These are phyloP conservation scores for Letharia columbiana DNA, from an alignment of 495 filamentous ascomycete species.

Conservation along the genomic window DNA sequence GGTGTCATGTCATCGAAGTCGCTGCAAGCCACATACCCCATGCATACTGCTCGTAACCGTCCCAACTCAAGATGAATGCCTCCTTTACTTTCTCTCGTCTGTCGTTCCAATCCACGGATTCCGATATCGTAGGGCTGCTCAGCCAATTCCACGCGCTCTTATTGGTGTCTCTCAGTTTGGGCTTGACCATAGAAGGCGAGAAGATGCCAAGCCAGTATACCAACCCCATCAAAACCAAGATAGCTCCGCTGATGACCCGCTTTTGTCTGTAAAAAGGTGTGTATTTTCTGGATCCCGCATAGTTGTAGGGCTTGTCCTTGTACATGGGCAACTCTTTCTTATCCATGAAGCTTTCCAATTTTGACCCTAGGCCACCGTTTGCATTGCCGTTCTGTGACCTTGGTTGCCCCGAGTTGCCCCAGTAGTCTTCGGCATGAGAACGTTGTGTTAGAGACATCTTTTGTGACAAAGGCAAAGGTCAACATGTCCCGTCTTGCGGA, in stretches of 20 bases:
- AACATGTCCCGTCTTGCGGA: background rate
- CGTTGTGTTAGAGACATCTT: slow-evolving; percentile 16
- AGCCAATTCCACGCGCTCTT: slow-evolving; percentile 22
- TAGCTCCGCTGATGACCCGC: slow-evolving; percentile 41
- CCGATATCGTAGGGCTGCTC: slow-evolving; percentile 27
- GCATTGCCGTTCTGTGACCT: slow-evolving; percentile 27
- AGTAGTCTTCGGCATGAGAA: slow-evolving; percentile 14
- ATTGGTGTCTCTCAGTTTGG: slow-evolving; percentile 20
- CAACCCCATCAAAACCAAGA: slow-evolving; percentile 42
- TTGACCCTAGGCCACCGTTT: slow-evolving; percentile 33
- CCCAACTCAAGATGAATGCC: slow-evolving; percentile 82
- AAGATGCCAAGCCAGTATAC: slow-evolving; percentile 55
- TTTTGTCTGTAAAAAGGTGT: slow-evolving; percentile 37
- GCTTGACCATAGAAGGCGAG: slow-evolving; percentile 24
- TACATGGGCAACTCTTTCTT: slow-evolving; percentile 76
- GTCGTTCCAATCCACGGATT: slow-evolving; percentile 57
- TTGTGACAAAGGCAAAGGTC: background rate
- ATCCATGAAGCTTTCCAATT: slow-evolving; percentile 46
- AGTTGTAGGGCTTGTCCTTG: slow-evolving; percentile 92
- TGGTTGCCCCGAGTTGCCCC: slow-evolving; percentile 13
- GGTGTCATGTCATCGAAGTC: background rate
- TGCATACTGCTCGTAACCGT: slow-evolving; percentile 83
- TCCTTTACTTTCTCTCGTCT: slow-evolving; percentile 82
- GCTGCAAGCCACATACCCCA: slow-evolving; percentile 57
- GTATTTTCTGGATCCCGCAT: slow-evolving; percentile 45